These are phyloP conservation scores for Podila epigama DNA, from an alignment of 192 early-diverging fungal genomes.

Conservation along the genomic window DNA sequence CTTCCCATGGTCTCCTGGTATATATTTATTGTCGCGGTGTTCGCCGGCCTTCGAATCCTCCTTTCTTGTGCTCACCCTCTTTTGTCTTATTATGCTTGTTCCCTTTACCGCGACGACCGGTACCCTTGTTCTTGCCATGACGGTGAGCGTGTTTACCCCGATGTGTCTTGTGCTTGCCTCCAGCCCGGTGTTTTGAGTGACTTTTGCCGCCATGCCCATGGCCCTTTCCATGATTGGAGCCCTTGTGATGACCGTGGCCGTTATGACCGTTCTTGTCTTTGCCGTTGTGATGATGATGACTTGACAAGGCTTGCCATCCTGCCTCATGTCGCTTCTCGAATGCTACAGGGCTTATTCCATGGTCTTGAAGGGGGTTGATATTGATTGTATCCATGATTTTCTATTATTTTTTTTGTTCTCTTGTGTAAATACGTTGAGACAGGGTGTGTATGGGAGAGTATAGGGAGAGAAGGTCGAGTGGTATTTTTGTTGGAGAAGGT, in stretches of 20 bases:
- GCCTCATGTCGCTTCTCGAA: constrained; percentile 8
- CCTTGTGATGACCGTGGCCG: neutral
- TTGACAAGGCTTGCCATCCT: constrained; percentile 9
- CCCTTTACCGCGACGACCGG: neutral
- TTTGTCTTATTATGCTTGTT: neutral
- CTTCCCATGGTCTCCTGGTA: neutral
- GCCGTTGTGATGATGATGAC: neutral
- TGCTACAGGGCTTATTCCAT: neutral
- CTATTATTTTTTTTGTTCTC: neutral
- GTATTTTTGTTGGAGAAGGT: too few species aligned
- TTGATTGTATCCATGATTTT: neutral
- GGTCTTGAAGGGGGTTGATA: neutral
- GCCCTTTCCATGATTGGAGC: neutral
- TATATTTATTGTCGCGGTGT: neutral
- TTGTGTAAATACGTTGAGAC: too few species aligned
- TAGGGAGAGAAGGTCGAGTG: too few species aligned
- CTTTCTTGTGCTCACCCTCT: neutral
- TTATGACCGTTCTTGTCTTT: neutral
- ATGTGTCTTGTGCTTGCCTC: neutral
- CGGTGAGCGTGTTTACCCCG: neutral
- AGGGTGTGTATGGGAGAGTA: too few species aligned
- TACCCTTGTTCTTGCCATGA: neutral
- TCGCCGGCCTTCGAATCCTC: neutral
- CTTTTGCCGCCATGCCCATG: too few species aligned
- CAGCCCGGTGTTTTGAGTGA: too few species aligned